A percentile compares a stretch with the other conserved stretches of the same genome.
Evolutionary conservation across 2,329 filamentous ascomycete genomes (phyloP).

Genomic region (Aspergillus ochraceus): DNA sequence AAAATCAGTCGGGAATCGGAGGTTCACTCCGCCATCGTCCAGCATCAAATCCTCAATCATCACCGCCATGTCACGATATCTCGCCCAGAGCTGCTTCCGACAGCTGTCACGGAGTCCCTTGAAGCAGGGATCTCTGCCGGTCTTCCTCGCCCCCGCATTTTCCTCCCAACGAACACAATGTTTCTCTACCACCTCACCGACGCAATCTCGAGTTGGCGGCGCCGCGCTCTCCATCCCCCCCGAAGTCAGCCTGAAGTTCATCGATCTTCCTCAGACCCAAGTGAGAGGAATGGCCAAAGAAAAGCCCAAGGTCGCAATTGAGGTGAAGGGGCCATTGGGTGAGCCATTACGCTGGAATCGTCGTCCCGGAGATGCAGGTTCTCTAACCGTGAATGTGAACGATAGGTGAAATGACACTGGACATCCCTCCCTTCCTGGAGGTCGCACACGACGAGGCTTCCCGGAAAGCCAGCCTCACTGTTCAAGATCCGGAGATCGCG

Average conservation of each 20-base stretch:
- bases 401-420: constrained; percentile 70
- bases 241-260: constrained; percentile 71
- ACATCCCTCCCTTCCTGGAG: constrained; percentile 75
- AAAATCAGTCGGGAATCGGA: constrained; percentile 34
- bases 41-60: constrained; percentile 24
- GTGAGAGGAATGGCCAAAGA: constrained; percentile 62
- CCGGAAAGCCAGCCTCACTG: constrained; percentile 65
- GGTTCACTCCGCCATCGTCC: constrained; percentile 22
- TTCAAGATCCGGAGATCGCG: constrained; percentile 67
- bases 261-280: constrained; percentile 63
- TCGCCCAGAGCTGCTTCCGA: constrained; percentile 61
- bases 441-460: constrained; percentile 66
- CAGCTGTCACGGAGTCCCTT: constrained; percentile 53
- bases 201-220: constrained; percentile 80
- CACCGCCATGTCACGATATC: constrained; percentile 62
- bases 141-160: constrained; percentile 73
- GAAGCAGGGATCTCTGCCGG: constrained; percentile 59
- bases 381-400: constrained; percentile 6
- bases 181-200: constrained; percentile 71
- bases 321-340: constrained; percentile 80
- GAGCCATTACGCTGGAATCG: background rate
- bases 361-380: background rate
- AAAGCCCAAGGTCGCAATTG: constrained; percentile 63
- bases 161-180: constrained; percentile 47
- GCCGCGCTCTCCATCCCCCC: constrained; percentile 78